Conservation (phyloP, 257 asterid genomes). For the Przewalskia tangutica region DNA sequence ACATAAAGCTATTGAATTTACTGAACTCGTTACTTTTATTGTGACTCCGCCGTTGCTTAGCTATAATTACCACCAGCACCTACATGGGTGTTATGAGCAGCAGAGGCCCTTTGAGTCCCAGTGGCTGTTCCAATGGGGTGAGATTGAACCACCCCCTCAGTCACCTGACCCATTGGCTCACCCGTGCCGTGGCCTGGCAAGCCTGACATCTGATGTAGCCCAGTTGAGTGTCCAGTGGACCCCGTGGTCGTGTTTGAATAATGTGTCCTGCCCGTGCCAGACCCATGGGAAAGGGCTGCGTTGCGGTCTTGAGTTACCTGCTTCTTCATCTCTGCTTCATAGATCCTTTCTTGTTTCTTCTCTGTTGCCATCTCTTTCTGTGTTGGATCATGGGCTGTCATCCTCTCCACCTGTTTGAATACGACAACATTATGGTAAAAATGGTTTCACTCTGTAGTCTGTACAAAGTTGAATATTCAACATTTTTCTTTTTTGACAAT, state of each 20-base stretch:
- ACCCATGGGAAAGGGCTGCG: slow-evolving; percentile 13
- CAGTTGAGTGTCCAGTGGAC: slow-evolving; percentile 21
- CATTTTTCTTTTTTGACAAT: too few species aligned
- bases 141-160: slow-evolving; percentile 28
- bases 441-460: too few species aligned
- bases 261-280: slow-evolving; percentile 16
- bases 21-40: not conserved
- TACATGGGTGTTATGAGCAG: slow-evolving; percentile 34
- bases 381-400: slow-evolving; percentile 31
- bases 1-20: not conserved
- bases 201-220: slow-evolving; percentile 15
- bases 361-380: slow-evolving; percentile 49
- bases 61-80: slow-evolving; percentile 36
- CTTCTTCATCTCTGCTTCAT: slow-evolving; percentile 43
- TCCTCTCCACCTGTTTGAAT: slow-evolving; percentile 33
- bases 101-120: slow-evolving; percentile 29
- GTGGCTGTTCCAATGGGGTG: slow-evolving; percentile 44
- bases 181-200: slow-evolving; percentile 10
- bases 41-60: not conserved
- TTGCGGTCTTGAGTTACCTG: slow-evolving; percentile 31
- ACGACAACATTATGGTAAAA: too few species aligned
- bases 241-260: slow-evolving; percentile 36
- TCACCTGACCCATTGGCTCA: slow-evolving; percentile 34
- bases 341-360: slow-evolving; percentile 32
- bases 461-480: too few species aligned